Base-by-base conservation (phyloP, 2,329 filamentous ascomycete genomes). In the Penicillium psychrosexuale region DNA sequence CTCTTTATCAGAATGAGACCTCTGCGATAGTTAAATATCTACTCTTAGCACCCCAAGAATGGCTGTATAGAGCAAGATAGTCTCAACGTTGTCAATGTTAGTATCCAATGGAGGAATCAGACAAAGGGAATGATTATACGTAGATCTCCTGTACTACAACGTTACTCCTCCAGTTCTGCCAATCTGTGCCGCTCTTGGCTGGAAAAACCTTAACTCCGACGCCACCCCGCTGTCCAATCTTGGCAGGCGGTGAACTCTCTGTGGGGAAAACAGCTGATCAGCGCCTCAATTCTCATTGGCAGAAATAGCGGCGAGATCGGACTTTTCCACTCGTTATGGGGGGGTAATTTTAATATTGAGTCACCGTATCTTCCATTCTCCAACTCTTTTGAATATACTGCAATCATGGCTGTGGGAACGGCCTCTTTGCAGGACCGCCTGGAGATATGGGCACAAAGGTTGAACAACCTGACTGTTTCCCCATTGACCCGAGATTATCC, bases 401-500 rank as follows among this genome's bases (percentile, higher is more conserved):
- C 63, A 66, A 70, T 58, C 43, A 72, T 72, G 69, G 69, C 64
- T 63, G 66, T 64, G 46, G 69, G 70, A 66, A 53, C 64, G 44
- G 62, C 61, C 61, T 63, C 68, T 53, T 57, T 73, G 51, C 71
- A 73, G 57, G 69, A 71, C 54, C 72, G 72, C 63, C 69, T 77
- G 47, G 70, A 72, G 55, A 69, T 70, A 68, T 77, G 75, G 75
- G 63, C 72, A 43, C 68, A 75, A 54, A 66, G 72, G 55, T 63
- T 77, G 22, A 69, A 72, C 59, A 75, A 73, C 60, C 64, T 76
- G 47, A 77, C 74, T 28, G 70, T 77, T 24, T 75, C 74, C 28
- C 75, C 74, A 53, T 69, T 77, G 59, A 76, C 75, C 37, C 67
- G 75, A 55, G 75, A 77, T 59, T 77, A 77, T 66, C 74, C 75